Evolutionary conservation across 83 land plant genomes (phyloP).

Genomic region (Diphasiastrum complanatum): DNA sequence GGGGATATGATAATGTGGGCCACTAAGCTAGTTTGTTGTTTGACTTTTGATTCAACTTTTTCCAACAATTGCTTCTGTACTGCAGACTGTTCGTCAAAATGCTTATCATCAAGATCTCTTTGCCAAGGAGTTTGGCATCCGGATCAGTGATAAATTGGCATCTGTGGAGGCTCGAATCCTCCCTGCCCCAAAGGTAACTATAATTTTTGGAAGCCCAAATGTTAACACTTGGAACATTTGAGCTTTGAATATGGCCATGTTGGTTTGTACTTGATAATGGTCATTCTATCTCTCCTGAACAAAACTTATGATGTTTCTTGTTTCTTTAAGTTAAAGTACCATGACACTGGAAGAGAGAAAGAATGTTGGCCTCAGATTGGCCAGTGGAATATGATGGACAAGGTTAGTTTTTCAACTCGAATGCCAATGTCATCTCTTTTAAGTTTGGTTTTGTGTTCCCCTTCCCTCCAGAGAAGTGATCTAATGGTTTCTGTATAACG

Average conservation of each 20-base stretch:
- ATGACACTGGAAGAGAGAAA: slow-evolving; percentile 74
- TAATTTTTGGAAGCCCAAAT: slow-evolving; percentile 21
- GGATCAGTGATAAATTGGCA: slow-evolving; percentile 54
- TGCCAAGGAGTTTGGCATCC: slow-evolving; percentile 75
- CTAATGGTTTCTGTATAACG: too few species aligned
- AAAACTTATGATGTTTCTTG: neutral
- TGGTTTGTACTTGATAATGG: neutral
- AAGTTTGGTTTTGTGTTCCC: neutral
- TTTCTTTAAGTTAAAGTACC: slow-evolving; percentile 64
- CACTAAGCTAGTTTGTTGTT: too few species aligned
- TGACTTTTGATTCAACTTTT: too few species aligned
- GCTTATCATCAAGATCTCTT: slow-evolving; percentile 57
- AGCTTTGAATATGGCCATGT: neutral
- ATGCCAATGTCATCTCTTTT: slow-evolving; percentile 3
- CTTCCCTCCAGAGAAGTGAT: too few species aligned
- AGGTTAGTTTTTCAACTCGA: slow-evolving; percentile 47
- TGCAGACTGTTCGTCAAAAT: slow-evolving; percentile 72
- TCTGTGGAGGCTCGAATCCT: slow-evolving; percentile 55
- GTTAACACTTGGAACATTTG: neutral
- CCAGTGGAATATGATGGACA: slow-evolving; percentile 96
- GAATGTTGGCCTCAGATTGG: slow-evolving; percentile 75
- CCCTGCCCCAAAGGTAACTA: slow-evolving; percentile 68
- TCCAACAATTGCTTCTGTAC: too few species aligned
- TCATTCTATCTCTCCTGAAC: neutral
- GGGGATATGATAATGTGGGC: neutral